Percentiles rank a stretch among this genome's conserved stretches.
These are phyloP conservation scores for Penicillium sp. DNA, from an alignment of 2,329 filamentous ascomycete genomes.

Conservation along the genomic window DNA sequence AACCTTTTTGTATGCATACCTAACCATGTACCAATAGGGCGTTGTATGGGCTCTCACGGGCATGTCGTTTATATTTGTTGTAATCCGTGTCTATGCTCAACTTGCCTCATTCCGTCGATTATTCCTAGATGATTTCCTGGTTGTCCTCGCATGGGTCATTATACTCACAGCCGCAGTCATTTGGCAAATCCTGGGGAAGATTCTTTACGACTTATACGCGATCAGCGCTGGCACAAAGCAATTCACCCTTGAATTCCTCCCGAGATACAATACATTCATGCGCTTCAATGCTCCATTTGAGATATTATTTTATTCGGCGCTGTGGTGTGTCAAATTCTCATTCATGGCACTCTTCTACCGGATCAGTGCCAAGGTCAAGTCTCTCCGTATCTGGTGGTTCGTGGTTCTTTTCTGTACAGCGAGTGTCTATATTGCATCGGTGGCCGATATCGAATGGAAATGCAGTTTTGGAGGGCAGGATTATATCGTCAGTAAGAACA, in stretches of 20 bases:
- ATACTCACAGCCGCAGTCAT: conserved; percentile 16
- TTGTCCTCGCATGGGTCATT: conserved; percentile 15
- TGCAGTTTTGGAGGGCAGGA: conserved; percentile 12
- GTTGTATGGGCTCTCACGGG: conserved; percentile 17
- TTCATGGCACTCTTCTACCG: conserved; percentile 20
- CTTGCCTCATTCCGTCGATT: conserved; percentile 12
- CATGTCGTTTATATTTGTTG: conserved; percentile 7
- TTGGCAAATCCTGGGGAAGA: conserved; percentile 14
- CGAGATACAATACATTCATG: conserved; percentile 11
- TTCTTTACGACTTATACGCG: conserved; percentile 13
- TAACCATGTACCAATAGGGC: background rate
- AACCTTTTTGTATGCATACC: background rate
- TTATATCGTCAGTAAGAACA: conserved; percentile 17
- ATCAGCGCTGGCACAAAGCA: conserved; percentile 6
- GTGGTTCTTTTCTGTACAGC: conserved; percentile 13
- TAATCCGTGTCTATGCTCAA: conserved; percentile 14
- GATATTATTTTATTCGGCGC: conserved; percentile 17
- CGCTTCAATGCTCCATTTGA: conserved; percentile 12
- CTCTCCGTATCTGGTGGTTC: conserved; percentile 18
- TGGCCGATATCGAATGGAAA: conserved; percentile 18
- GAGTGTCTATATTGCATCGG: conserved; percentile 11
- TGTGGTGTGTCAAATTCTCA: conserved; percentile 20
- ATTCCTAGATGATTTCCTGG: conserved; percentile 16
- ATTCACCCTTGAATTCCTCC: conserved; percentile 6
- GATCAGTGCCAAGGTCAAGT: conserved; percentile 14